Base-by-base conservation (phyloP, 2,329 filamentous ascomycete genomes). In the Metarhizium robertsii region DNA sequence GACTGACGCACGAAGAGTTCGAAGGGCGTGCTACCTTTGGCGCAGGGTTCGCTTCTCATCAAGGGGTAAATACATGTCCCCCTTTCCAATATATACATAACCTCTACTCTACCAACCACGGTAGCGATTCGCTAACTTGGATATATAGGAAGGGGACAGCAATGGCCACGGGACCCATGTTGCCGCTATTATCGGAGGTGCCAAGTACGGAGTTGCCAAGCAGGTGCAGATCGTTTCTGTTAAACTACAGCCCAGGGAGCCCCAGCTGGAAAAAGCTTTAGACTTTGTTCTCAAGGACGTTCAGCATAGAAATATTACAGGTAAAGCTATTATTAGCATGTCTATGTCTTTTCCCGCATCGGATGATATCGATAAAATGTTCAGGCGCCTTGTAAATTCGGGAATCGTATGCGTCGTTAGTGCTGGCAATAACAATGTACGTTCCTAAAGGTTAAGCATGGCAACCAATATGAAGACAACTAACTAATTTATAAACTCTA, bases 131-230 rank as follows among this genome's bases (percentile, higher is more conserved):
- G 25, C 25, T 25, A 25, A 25, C 4, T 25, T 25, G 25, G 25
- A 25, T 25, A 25, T 25, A 25, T 1, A 25, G 25, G 25, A 25
- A 25, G 25, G 25, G 25, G 25, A 25, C 25, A 25, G 25, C 25
- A 0, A 84, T 62, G 83, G 83, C 13, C 84, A 86, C 67, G 84
- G 84, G 45, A 83, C 75, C 55, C 84, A 86, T 70, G 81, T 84
- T 30, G 76, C 81, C 10, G 84, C 81, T 29, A 86, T 81, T 16
- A 79, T 85, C 47, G 84, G 73, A 25, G 80, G 81, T 38, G 73
- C 70, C 53, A 84, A 79, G 2, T 85, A 80, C 57, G 84, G 84
- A 59, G 81, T 86, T 5, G 80, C 83, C 62, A 84, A 84, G 71
- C 77, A 76, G 54, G 76, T 75, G 55, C 69, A 71, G 54, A 67